phyloP scores from a whole-genome alignment of 2,329 filamentous ascomycete genomes.

The Fusarium humuli region DNA sequence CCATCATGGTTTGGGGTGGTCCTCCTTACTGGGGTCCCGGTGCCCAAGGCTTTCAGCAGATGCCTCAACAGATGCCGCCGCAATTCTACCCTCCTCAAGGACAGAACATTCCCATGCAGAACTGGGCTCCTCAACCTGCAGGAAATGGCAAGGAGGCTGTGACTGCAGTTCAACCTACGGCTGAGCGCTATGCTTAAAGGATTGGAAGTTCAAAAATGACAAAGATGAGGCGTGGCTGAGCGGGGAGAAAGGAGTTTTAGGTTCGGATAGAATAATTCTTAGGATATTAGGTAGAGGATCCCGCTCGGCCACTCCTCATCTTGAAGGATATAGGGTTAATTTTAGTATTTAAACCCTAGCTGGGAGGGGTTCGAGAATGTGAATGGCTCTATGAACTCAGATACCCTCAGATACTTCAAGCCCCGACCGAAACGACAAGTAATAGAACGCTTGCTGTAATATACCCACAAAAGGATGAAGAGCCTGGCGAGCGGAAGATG shows the following conservation, averaged over 20 bases:
- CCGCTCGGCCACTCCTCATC: neutral
- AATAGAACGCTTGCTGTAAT: neutral
- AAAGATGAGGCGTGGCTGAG: neutral
- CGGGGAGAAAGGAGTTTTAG: neutral
- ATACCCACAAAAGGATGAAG: neutral
- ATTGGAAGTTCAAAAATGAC: neutral
- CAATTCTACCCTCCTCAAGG: slow-evolving; percentile 25
- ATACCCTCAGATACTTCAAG: neutral
- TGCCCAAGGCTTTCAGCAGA: slow-evolving; percentile 49
- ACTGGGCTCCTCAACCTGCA: slow-evolving; percentile 8
- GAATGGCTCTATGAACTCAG: neutral
- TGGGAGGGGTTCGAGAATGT: slow-evolving; percentile 40
- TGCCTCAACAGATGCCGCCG: slow-evolving; percentile 32
- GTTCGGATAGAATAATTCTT: neutral
- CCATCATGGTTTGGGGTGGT: slow-evolving; percentile 44
- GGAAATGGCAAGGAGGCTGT: slow-evolving; percentile 26
- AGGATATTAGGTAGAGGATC: neutral
- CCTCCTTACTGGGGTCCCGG: slow-evolving; percentile 48
- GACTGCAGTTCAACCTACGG: slow-evolving; percentile 2
- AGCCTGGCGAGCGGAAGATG: neutral
- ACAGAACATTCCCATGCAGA: slow-evolving; percentile 41
- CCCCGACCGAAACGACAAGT: neutral
- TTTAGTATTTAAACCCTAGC: slow-evolving; percentile 55
- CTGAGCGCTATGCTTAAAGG: slow-evolving; percentile 27
- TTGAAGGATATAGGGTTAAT: too few species aligned